Evolutionary conservation across 1,139 yeast species (phyloP), one percentile per base, ranked within the genome.

Genomic region (Blastobotrys ciferrii): DNA sequence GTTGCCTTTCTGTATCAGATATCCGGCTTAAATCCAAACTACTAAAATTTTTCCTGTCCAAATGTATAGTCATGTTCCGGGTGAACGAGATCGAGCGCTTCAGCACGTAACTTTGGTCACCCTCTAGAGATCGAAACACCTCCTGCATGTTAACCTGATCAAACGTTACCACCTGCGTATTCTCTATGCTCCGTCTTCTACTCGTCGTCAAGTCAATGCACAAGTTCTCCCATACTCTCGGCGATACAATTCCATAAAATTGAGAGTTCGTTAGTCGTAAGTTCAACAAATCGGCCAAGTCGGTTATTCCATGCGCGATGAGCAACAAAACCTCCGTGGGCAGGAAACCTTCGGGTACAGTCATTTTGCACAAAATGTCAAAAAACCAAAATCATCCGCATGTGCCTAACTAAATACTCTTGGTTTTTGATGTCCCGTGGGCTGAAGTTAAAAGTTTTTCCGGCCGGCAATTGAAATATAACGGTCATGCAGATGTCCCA

Each of bases 161-260:
- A 36, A 36, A 19, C 28, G 28, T 36, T 6, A 36, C 40, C 14
- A 19, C 40, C 9, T 23, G 28, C 28, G 5, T 23, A 23, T 5
- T 6, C 9, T 23, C 28, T 9, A 23, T 5, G 9, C 28, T 23
- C 28, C 28, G 5, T 23, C 28, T 5, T 3, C 14, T 11, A 14
- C 14, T n/a, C 15, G 40, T n/a, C 12, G 18, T 36, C 12, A 36
- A n/a, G 19, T 36, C 28, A 19, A 36, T 36, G 14, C 40, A 36
- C 3, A 36, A 15, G 18, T 36, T 36, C 14, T 13, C 4, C 40
- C 40, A 36, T 11, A 36, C 28, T 23, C 12, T 7, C 28, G 40
- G 28, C 11, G 40, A 17, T 7, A 14, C 40, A 19, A 36, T 13
- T 17, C n/a, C 40, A 13, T 36, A 36, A 12, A 36, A 9, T 36